A percentile compares a stretch with the other conserved stretches of the same genome.
Conservation (phyloP, 345 rosid species). For the Odontarrhena argentea region DNA sequence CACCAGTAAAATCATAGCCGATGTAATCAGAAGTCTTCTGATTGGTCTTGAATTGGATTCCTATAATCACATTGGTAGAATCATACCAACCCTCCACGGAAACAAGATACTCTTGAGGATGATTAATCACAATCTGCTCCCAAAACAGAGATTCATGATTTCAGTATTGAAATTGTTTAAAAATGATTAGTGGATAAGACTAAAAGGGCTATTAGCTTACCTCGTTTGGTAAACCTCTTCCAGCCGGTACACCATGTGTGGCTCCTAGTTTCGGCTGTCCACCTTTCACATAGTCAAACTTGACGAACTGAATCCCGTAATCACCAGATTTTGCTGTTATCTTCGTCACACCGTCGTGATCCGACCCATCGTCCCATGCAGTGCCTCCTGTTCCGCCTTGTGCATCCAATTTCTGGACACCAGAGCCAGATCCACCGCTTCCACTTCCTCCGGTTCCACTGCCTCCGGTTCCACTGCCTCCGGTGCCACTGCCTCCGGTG, state of each 20-base stretch:
- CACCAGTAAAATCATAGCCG: conserved; percentile 5
- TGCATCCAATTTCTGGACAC: conserved; percentile 17
- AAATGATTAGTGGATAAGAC: background rate
- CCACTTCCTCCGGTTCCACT: background rate
- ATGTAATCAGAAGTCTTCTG: background rate
- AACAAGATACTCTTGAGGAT: conserved; percentile 28
- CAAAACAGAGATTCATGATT: background rate
- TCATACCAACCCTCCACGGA: conserved; percentile 37
- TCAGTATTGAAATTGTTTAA: background rate
- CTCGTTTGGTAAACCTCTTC: background rate
- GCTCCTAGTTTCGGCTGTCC: conserved; percentile 19
- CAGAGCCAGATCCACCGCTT: background rate
- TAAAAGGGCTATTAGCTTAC: conserved; percentile 9
- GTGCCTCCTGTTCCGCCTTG: conserved; percentile 36
- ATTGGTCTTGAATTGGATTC: conserved; percentile 34
- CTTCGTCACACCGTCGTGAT: conserved; percentile 34
- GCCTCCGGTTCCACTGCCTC: background rate
- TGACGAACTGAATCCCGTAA: conserved; percentile 6
- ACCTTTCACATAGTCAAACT: conserved; percentile 32
- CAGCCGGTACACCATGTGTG: conserved; percentile 6
- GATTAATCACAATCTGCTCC: background rate
- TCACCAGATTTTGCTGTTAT: conserved; percentile 14
- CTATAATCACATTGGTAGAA: conserved; percentile 11
- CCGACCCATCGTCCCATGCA: conserved; percentile 38
- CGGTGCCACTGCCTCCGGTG: background rate